A percentile compares a stretch with the other conserved stretches of the same genome.
These are phyloP conservation scores for Penicillium alfredii DNA, from an alignment of 495 filamentous ascomycete species.

Conservation along the genomic window DNA sequence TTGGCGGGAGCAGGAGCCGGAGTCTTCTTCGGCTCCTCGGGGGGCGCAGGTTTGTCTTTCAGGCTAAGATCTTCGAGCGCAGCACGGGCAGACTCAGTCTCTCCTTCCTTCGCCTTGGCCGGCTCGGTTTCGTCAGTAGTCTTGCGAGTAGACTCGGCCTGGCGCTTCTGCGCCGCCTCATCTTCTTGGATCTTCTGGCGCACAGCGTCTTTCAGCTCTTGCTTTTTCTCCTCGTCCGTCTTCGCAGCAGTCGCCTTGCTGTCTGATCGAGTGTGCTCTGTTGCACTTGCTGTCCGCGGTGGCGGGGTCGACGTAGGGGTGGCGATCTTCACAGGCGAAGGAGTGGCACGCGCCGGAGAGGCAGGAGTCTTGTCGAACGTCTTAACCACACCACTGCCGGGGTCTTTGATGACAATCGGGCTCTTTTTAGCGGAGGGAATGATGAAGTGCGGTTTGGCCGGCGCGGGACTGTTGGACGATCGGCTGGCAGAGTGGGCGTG, in stretches of 20 bases:
- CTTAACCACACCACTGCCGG: conserved; percentile 60
- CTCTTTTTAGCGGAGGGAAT: conserved; percentile 56
- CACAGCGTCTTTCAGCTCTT: conserved; percentile 62
- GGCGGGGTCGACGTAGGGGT: conserved; percentile 61
- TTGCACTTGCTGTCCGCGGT: conserved; percentile 45
- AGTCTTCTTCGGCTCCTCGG: conserved; percentile 30
- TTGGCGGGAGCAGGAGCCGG: conserved; percentile 23
- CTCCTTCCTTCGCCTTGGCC: conserved; percentile 36
- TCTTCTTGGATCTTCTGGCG: conserved; percentile 55
- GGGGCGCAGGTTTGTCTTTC: conserved; percentile 32
- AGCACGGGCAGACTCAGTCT: conserved; percentile 32
- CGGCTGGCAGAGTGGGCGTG: conserved; percentile 56
- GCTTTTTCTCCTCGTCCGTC: conserved; percentile 65
- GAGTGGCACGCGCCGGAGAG: conserved; percentile 50
- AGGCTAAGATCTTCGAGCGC: conserved; percentile 30
- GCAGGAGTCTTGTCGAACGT: conserved; percentile 52
- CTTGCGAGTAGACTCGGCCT: conserved; percentile 43
- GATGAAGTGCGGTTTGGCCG: conserved; percentile 45
- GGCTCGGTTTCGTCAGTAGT: conserved; percentile 44
- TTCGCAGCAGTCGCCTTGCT: conserved; percentile 48
- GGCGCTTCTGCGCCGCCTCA: conserved; percentile 46
- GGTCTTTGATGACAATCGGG: conserved; percentile 72
- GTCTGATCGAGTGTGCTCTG: conserved; percentile 54
- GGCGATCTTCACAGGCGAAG: conserved; percentile 54
- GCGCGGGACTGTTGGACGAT: conserved; percentile 47